These are phyloP conservation scores for Pseudogymnoascus sp. DNA, from an alignment of 2,329 filamentous ascomycete genomes.

Conservation along the genomic window DNA sequence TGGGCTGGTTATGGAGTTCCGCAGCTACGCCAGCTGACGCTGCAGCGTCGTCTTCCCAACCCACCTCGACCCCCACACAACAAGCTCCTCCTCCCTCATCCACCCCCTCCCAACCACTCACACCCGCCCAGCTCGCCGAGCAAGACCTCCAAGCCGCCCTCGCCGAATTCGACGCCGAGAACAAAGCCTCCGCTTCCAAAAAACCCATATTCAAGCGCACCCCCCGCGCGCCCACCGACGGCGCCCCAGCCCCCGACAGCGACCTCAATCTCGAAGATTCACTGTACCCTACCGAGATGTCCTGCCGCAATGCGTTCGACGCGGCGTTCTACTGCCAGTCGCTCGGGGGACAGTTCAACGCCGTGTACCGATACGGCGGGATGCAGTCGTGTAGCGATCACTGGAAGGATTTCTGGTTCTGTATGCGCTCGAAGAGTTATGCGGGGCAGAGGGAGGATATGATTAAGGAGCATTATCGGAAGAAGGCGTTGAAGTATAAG, in stretches of 20 bases:
- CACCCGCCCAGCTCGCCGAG: conserved; percentile 27
- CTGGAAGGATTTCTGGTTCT: conserved; percentile 96
- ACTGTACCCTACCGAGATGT: conserved; percentile 73
- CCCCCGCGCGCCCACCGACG: conserved; percentile 13
- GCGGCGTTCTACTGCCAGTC: conserved; percentile 90
- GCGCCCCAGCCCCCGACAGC: not conserved
- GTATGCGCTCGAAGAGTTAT: conserved; percentile 73
- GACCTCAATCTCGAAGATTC: conserved; percentile 48
- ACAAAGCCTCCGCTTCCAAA: conserved; percentile 21
- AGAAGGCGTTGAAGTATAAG: conserved; percentile 56
- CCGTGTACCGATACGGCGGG: conserved; percentile 78
- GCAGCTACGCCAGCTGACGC: conserved; percentile 17
- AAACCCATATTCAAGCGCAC: conserved; percentile 20
- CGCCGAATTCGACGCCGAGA: conserved; percentile 26
- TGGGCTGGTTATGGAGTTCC: conserved; percentile 55
- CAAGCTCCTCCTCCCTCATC: conserved; percentile 14
- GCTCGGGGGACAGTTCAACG: conserved; percentile 82
- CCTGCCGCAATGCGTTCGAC: conserved; percentile 85
- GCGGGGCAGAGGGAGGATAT: conserved; percentile 47
- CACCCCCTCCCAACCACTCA: conserved; percentile 16
- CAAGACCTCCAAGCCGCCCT: conserved; percentile 28
- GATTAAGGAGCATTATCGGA: conserved; percentile 29
- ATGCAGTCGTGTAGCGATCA: conserved; percentile 72
- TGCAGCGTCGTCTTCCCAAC: conserved; percentile 15
- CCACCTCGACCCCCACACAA: conserved; percentile 15